A percentile compares a stretch with the other conserved stretches of the same genome.
These are phyloP conservation scores for Phaeosphaeriaceae sp. DNA, from an alignment of 2,329 filamentous ascomycete genomes.

Conservation along the genomic window DNA sequence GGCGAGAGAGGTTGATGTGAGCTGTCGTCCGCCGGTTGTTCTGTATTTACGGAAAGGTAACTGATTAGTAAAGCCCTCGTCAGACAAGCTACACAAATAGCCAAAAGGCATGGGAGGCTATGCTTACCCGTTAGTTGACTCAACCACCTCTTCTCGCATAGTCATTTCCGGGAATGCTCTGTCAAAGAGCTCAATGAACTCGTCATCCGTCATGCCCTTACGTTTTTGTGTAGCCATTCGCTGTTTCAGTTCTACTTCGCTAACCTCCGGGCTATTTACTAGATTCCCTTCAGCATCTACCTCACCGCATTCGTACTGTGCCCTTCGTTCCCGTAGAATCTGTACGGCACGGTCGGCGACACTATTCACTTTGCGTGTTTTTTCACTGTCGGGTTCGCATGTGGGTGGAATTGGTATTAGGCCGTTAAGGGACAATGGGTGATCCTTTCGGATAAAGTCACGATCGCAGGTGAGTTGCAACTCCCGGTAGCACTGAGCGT, in stretches of 20 bases:
- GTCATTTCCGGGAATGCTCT: slow-evolving; percentile 76
- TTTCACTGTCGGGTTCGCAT: slow-evolving; percentile 94
- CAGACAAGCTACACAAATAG: slow-evolving; percentile 35
- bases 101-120: slow-evolving; percentile 20
- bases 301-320: slow-evolving; percentile 89
- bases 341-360: slow-evolving; percentile 90
- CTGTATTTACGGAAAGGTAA: slow-evolving; percentile 74
- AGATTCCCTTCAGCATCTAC: slow-evolving; percentile 67
- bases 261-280: slow-evolving; percentile 69
- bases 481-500: slow-evolving; percentile 85
- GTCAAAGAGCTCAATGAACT: slow-evolving; percentile 89
- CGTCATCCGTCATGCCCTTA: slow-evolving; percentile 81
- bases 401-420: slow-evolving; percentile 84
- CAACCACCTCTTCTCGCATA: slow-evolving; percentile 65
- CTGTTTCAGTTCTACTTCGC: slow-evolving; percentile 75
- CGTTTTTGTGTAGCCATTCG: slow-evolving; percentile 76
- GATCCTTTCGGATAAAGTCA: slow-evolving; percentile 83
- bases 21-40: slow-evolving; percentile 68
- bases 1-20: slow-evolving; percentile 90
- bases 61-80: slow-evolving; percentile 77
- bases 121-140: slow-evolving; percentile 64
- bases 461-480: slow-evolving; percentile 80
- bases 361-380: slow-evolving; percentile 82
- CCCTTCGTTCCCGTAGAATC: slow-evolving; percentile 81
- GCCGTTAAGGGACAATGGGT: slow-evolving; percentile 82